Conservation (phyloP, 371 early-diverging fungal genomes). For the Haplosporangium sp. region DNA sequence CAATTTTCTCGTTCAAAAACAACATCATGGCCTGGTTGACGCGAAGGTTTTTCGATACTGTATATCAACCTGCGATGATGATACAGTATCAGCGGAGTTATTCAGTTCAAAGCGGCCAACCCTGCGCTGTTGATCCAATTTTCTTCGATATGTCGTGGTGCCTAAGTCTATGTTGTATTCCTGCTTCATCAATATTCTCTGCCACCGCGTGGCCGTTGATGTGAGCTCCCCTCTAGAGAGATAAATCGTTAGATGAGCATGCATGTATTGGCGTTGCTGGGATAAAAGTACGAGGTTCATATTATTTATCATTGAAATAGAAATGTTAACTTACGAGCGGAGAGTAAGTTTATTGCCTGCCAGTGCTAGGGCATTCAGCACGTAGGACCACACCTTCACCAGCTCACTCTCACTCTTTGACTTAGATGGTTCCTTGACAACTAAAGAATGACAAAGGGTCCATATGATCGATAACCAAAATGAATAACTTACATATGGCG, state of each 20-base stretch:
- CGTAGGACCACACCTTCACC: conserved; percentile 18
- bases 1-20: conserved; percentile 12
- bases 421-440: conserved; percentile 17
- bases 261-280: too few species aligned
- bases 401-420: conserved; percentile 19
- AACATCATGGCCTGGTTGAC: conserved; percentile 30
- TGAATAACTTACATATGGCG: conserved; percentile 18
- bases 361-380: conserved; percentile 3
- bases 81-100: conserved; percentile 9
- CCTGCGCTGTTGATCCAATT: conserved; percentile 21
- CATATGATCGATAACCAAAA: neutral
- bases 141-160: conserved; percentile 14
- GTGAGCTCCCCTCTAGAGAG: conserved; percentile 20
- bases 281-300: too few species aligned
- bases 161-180: conserved; percentile 13
- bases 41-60: conserved; percentile 28
- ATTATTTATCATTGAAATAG: too few species aligned
- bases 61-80: conserved; percentile 8
- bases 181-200: conserved; percentile 20
- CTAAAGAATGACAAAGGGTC: conserved; percentile 9
- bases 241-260: neutral
- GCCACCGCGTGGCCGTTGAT: conserved; percentile 24
- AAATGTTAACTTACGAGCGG: conserved; percentile 11
- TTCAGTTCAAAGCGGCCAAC: conserved; percentile 17
- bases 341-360: conserved; percentile 12